A percentile compares a stretch with the other conserved stretches of the same genome.
Evolutionary conservation across 2,329 filamentous ascomycete species (phyloP).

Genomic region (Apiospora rasikravindrae): DNA sequence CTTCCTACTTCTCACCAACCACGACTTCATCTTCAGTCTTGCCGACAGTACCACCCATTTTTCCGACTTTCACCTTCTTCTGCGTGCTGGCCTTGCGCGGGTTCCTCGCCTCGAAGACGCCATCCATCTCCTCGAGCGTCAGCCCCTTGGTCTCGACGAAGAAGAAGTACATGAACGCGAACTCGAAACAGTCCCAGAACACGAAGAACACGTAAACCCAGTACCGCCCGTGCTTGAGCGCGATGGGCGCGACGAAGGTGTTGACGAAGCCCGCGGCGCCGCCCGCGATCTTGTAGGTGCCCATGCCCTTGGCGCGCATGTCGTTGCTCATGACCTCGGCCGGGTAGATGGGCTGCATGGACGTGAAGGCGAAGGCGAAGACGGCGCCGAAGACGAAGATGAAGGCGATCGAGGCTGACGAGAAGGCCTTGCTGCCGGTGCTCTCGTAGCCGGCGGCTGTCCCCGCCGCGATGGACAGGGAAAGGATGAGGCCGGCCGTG

Average conservation of each 20-base stretch:
- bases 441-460: slow-evolving; percentile 42
- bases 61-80: slow-evolving; percentile 55
- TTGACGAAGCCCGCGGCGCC: slow-evolving; percentile 45
- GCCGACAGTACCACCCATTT: slow-evolving; percentile 27
- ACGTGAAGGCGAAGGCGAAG: slow-evolving; percentile 42
- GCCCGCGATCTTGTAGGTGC: slow-evolving; percentile 41
- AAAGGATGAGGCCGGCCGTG: slow-evolving; percentile 43
- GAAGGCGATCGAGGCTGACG: slow-evolving; percentile 44
- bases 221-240: slow-evolving; percentile 26
- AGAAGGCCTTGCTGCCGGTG: slow-evolving; percentile 41
- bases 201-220: slow-evolving; percentile 60
- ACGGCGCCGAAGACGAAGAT: slow-evolving; percentile 46
- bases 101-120: not conserved
- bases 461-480: slow-evolving; percentile 43
- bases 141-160: slow-evolving; percentile 67
- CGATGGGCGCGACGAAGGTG: slow-evolving; percentile 39
- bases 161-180: slow-evolving; percentile 61
- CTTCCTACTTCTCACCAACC: not conserved
- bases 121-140: slow-evolving; percentile 66
- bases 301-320: slow-evolving; percentile 46
- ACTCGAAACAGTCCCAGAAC: slow-evolving; percentile 60
- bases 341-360: slow-evolving; percentile 45
- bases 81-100: slow-evolving; percentile 29
- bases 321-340: slow-evolving; percentile 45
- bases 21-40: slow-evolving; percentile 23